Evolutionary conservation across 202 grass and related monocot species (phyloP), one percentile per base, ranked within the genome.

Genomic region (Zoysia matrella): DNA sequence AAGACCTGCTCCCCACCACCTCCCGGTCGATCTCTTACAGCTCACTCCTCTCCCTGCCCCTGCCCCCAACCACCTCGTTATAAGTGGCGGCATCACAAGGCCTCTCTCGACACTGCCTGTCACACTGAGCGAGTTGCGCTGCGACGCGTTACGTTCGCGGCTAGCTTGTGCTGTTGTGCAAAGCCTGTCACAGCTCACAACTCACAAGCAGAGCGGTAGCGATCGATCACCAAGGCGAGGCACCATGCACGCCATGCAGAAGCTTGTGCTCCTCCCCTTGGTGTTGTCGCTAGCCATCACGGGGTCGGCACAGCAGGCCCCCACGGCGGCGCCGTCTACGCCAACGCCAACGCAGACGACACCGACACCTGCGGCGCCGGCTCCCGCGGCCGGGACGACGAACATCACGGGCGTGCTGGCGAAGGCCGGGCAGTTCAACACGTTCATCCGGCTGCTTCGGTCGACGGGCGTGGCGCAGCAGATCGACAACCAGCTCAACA

Each of bases 401-500:
- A 99, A 99, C 89, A 92, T 99, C 89, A 94, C 90, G 1, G 85
- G 80, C 30, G 81, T 99, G 14, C 91, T 99, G 3, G 79, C 67
- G 70, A 99, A 99, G 88, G 91, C 76, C 12, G 93, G 96, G 53
- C 93, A 99, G 84, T 99, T 81, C 90, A 85, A 76, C 36, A 96
- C 89, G 3, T 79, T 99, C 65, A 76, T 99, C 71, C 91, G 96
- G 18, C 88, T 99, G 40, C 60, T 99, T 0, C 78, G 41, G 10
- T 84, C 91, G 1, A 99, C 96, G 11, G 87, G 90, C 67, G 78
- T 86, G 9, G 85, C 76, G 22, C 42, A 80, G 58, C 96, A 99
- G 86, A 96, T 99, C 83, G 86, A 95, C 93, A 99, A 90, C 89
- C 91, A 99, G 91, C 77, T 96, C 11, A 84, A 83, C 91, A 94